Evolutionary conservation across 225 moss, liverwort and hornwort species (phyloP).

Genomic region (Takakia lepidozioides): DNA sequence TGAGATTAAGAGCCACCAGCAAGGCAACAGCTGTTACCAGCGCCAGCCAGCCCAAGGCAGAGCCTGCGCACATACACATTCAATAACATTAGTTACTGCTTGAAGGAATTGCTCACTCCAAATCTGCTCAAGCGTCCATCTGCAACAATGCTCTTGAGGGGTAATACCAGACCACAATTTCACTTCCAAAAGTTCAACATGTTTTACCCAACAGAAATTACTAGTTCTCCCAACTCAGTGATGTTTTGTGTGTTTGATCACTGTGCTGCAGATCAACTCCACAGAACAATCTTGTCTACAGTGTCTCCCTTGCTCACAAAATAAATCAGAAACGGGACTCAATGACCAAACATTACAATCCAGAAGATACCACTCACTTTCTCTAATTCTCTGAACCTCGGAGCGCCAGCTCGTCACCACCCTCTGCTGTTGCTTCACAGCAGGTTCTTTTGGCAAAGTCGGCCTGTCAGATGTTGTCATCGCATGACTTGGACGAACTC

Average conservation of each 20-base stretch:
- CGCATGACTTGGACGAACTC: slow-evolving; percentile 8
- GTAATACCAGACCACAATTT: background rate
- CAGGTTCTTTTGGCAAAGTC: slow-evolving; percentile 19
- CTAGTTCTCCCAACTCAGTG: too few relatives aligned
- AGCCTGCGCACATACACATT: slow-evolving; percentile 5
- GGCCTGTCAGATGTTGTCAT: slow-evolving; percentile 18
- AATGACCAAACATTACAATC: too few relatives aligned
- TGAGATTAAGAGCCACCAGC: slow-evolving; percentile 44
- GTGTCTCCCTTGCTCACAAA: too few relatives aligned
- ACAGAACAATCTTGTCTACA: too few relatives aligned
- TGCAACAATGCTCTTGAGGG: background rate
- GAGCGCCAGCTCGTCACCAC: slow-evolving; percentile 19
- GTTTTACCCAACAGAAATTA: too few relatives aligned
- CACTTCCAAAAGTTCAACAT: too few relatives aligned
- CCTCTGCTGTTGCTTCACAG: slow-evolving; percentile 24
- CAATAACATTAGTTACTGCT: background rate
- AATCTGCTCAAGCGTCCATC: background rate
- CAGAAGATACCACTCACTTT: slow-evolving; percentile 48
- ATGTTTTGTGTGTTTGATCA: too few relatives aligned
- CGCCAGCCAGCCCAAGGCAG: slow-evolving; percentile 36
- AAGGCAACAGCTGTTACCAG: slow-evolving; percentile 26
- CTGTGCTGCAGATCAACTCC: too few relatives aligned
- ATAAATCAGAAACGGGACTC: too few relatives aligned
- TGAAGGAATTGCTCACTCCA: background rate
- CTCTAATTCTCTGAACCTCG: slow-evolving; percentile 24